Base-by-base conservation (phyloP, 805 yeast genomes). In the Kodamaea hsintzibuensis region DNA sequence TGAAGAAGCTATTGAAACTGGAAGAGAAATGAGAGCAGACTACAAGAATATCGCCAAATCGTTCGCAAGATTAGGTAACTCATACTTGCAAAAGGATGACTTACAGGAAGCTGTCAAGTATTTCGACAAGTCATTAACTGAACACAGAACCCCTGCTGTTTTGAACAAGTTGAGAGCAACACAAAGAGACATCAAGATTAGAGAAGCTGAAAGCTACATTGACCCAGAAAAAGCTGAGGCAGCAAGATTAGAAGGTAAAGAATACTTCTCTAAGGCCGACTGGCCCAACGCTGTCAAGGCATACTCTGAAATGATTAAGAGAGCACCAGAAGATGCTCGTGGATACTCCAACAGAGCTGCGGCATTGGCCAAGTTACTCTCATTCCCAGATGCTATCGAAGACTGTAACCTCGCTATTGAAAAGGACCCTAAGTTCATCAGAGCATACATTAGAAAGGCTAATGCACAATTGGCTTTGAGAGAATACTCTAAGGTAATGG, bases 281-380 rank as follows among this genome's bases (percentile, higher is more conserved):
- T 93, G 97, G 97, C 98, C 99, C 58, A 85, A 79, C 60, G 98
- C 98, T 18, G 97, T 95, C 44, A 88, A 89, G 70, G 88, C 96
- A 3, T 95, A 95, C 74, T 81, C 96, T 49, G 99, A 95, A 75
- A 95, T 95, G 92, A 80, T 93, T 64, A 90, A 91, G 76, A 88
- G 99, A 71, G 91, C 92, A n/a, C 99, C 99, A 54, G 84, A 84
- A 53, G 98, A 95, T 72, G 96, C 96, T 19, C 85, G 97, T 72
- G 98, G 98, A 54, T 95, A 91, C 73, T 91, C 96, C 37, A 95
- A 95, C 78, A 88, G 99, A 75, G 99, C 99, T 51, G 99, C 99
- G 40, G 97, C 97, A 1, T 82, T 88, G 68, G 86, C 96, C 47
- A 95, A 95, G 74, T 82, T 95, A 62, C 84, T 93, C 89, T 90